Conservation (phyloP, 2,329 filamentous ascomycete genomes). For the Alternaria panax region DNA sequence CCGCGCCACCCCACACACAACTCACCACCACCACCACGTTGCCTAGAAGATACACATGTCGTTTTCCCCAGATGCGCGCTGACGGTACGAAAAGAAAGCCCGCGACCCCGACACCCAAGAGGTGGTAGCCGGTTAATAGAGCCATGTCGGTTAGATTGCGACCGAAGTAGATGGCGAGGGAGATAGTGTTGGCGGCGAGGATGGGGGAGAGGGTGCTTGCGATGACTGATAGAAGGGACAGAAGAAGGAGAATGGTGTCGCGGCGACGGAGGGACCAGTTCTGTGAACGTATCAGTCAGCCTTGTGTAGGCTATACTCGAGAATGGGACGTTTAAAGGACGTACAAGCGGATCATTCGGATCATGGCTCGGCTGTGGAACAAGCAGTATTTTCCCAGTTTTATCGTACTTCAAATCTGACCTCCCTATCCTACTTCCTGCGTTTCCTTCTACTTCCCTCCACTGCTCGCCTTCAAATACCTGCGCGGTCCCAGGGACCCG, state of each 20-base stretch:
- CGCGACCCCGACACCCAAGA: constrained; percentile 81
- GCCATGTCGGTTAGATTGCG: constrained; percentile 77
- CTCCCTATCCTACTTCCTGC: constrained; percentile 39
- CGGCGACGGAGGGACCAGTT: constrained; percentile 89
- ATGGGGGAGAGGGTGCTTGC: constrained; percentile 85
- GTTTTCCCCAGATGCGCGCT: constrained; percentile 89
- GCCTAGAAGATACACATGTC: constrained; percentile 84
- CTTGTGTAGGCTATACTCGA: background rate
- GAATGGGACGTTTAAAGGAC: constrained; percentile 3
- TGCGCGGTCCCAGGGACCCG: constrained; percentile 69
- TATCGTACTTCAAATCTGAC: constrained; percentile 72
- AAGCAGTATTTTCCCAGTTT: constrained; percentile 75
- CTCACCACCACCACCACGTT: constrained; percentile 75
- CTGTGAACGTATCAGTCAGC: constrained; percentile 46
- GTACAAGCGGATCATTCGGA: constrained; percentile 83
- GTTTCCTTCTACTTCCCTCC: constrained; percentile 35
- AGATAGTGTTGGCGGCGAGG: constrained; percentile 86
- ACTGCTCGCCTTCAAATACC: constrained; percentile 43
- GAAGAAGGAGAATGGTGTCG: constrained; percentile 78
- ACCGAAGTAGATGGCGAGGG: constrained; percentile 71
- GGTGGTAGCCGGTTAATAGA: constrained; percentile 84
- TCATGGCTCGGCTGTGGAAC: constrained; percentile 92
- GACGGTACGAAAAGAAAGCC: constrained; percentile 88
- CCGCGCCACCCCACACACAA: constrained; percentile 79
- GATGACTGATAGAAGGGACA: constrained; percentile 82